Evolutionary conservation across 1,139 yeast genomes (phyloP).

Genomic region (Candida sp.): DNA sequence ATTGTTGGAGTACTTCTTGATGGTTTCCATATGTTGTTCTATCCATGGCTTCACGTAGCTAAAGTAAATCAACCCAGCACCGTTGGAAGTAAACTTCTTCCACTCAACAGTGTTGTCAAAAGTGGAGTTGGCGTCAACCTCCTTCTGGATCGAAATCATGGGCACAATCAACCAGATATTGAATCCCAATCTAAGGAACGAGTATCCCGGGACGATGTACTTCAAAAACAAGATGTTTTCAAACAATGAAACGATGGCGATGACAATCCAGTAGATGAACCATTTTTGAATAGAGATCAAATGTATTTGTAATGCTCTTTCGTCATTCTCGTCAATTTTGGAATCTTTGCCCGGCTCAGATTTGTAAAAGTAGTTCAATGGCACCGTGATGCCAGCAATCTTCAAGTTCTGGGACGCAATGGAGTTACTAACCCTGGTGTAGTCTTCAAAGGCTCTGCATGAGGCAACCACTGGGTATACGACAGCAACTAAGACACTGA

Average conservation of each 20-base stretch:
- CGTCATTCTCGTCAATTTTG: constrained; percentile 15
- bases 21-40: constrained; percentile 22
- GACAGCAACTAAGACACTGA: constrained; percentile 36
- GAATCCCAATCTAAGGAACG: constrained; percentile 41
- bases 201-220: constrained; percentile 51
- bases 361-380: constrained; percentile 20
- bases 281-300: constrained; percentile 54
- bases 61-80: constrained; percentile 44
- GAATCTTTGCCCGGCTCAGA: constrained; percentile 1
- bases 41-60: constrained; percentile 36
- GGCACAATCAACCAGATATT: constrained; percentile 62
- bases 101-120: constrained; percentile 25
- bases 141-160: constrained; percentile 20
- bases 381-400: constrained; percentile 38
- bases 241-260: constrained; percentile 34
- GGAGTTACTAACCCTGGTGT: constrained; percentile 28
- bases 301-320: constrained; percentile 26
- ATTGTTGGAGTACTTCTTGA: constrained; percentile 13
- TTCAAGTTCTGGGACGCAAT: constrained; percentile 31
- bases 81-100: constrained; percentile 29
- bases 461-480: constrained; percentile 59
- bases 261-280: constrained; percentile 62
- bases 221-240: constrained; percentile 38
- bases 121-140: constrained; percentile 10
- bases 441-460: constrained; percentile 52